These are phyloP conservation scores for Fistulifera pelliculosa DNA, from an alignment of 108 stramenopile species.

Conservation along the genomic window DNA sequence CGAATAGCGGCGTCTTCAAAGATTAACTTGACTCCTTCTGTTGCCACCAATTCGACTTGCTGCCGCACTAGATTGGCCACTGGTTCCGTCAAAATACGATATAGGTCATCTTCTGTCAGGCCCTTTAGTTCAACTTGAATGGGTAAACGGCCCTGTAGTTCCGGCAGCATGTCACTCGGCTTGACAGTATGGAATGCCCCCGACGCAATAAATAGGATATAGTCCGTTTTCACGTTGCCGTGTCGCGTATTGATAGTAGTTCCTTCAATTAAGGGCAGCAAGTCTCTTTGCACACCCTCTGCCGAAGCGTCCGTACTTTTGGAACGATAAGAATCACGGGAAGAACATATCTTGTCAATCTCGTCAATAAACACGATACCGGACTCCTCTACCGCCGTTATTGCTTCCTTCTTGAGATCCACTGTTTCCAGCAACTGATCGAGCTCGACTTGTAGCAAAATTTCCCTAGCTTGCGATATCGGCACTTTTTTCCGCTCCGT, in stretches of 20 bases:
- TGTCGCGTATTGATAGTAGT: constrained; percentile 95
- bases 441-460: constrained; percentile 90
- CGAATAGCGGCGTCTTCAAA: constrained; percentile 96
- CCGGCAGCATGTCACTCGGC: constrained; percentile 96
- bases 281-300: constrained; percentile 97
- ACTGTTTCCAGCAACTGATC: constrained; percentile 87
- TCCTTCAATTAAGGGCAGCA: constrained; percentile 96
- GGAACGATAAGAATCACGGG: constrained; percentile 62
- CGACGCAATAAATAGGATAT: constrained; percentile 93
- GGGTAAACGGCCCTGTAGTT: constrained; percentile 96
- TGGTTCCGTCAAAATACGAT: constrained; percentile 98
- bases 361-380: constrained; percentile 99
- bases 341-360: constrained; percentile 94
- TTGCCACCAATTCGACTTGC: constrained; percentile 87
- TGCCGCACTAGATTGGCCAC: constrained; percentile 90
- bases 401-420: constrained; percentile 89
- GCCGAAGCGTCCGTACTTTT: constrained; percentile 93
- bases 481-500: constrained; percentile 82
- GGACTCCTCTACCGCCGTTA: constrained; percentile 90
- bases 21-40: constrained; percentile 85
- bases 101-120: constrained; percentile 95
- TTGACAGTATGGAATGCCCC: constrained; percentile 93
- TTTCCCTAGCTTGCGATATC: constrained; percentile 78
- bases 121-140: constrained; percentile 98
- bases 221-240: constrained; percentile 98